Evolutionary conservation across 805 yeast genomes (phyloP).

Genomic region (Ogataea ramenticola): DNA sequence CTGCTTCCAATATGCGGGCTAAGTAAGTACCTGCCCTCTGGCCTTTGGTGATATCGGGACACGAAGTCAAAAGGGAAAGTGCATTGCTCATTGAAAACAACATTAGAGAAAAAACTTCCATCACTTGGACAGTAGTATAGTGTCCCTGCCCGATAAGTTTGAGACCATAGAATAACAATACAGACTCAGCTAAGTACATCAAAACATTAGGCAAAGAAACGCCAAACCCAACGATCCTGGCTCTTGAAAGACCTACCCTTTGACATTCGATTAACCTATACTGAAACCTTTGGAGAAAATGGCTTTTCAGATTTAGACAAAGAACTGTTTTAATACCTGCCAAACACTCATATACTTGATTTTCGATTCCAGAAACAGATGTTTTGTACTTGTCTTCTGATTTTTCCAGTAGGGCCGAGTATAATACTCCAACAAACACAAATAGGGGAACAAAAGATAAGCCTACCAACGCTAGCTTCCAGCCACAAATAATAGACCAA

Average conservation of each 20-base stretch:
- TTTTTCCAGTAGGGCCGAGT: conserved; percentile 41
- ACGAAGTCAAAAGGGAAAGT: conserved; percentile 46
- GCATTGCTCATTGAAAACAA: conserved; percentile 68
- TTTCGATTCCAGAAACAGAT: conserved; percentile 47
- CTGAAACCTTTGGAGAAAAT: conserved; percentile 36
- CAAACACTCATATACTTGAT: conserved; percentile 43
- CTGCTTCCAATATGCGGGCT: conserved; percentile 30
- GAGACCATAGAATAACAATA: conserved; percentile 76
- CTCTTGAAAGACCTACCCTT: conserved; percentile 41
- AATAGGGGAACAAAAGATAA: conserved; percentile 67
- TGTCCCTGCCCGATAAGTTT: conserved; percentile 51
- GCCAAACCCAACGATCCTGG: conserved; percentile 61
- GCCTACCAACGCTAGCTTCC: conserved; percentile 85
- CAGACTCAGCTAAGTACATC: conserved; percentile 55
- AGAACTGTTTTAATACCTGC: conserved; percentile 57
- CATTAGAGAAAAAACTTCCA: conserved; percentile 66
- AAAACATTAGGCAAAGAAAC: conserved; percentile 50
- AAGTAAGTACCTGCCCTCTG: conserved; percentile 61
- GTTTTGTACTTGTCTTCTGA: conserved; percentile 58
- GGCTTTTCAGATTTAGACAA: conserved; percentile 41
- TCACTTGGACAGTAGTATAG: conserved; percentile 49
- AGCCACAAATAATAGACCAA: conserved; percentile 77
- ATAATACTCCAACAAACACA: conserved; percentile 40
- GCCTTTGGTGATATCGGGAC: conserved; percentile 81
- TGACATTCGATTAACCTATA: conserved; percentile 24